phyloP scores from a whole-genome alignment of 441 rosid genomes.

The Kokia cookei region DNA sequence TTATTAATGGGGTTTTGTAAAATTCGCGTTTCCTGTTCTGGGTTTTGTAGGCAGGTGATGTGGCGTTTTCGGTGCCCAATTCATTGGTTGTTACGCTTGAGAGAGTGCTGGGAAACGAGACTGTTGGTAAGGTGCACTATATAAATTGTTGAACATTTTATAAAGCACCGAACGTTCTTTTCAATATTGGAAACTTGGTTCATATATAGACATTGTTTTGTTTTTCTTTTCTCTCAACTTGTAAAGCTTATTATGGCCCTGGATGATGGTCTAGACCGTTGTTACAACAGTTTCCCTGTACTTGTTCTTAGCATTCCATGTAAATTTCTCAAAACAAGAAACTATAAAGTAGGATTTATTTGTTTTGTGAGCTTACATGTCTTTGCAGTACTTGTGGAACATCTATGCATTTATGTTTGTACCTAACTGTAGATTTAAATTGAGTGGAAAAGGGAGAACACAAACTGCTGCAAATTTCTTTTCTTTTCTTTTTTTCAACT shows the following conservation, averaged over 20 bases:
- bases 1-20: not conserved
- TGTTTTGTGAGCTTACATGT: not conserved
- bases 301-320: too few relatives aligned
- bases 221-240: too few relatives aligned
- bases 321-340: too few relatives aligned
- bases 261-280: too few relatives aligned
- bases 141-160: not conserved
- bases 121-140: constrained; percentile 54
- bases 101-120: constrained; percentile 90
- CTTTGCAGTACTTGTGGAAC: not conserved
- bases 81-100: constrained; percentile 86
- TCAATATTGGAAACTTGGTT: not conserved
- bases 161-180: not conserved
- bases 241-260: too few relatives aligned
- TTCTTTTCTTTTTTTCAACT: not conserved
- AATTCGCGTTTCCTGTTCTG: not conserved
- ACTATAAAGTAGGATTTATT: too few relatives aligned
- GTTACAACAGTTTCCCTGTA: too few relatives aligned
- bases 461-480: not conserved
- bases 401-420: not conserved
- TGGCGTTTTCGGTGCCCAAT: constrained; percentile 75
- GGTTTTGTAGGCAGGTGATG: constrained; percentile 62
- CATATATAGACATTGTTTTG: not conserved
- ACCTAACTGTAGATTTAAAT: not conserved
- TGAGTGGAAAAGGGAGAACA: not conserved